Percentiles rank a stretch among this genome's conserved stretches.
These are phyloP conservation scores for Aspergillus carlsbadensis DNA, from an alignment of 495 filamentous ascomycete species.

Conservation along the genomic window DNA sequence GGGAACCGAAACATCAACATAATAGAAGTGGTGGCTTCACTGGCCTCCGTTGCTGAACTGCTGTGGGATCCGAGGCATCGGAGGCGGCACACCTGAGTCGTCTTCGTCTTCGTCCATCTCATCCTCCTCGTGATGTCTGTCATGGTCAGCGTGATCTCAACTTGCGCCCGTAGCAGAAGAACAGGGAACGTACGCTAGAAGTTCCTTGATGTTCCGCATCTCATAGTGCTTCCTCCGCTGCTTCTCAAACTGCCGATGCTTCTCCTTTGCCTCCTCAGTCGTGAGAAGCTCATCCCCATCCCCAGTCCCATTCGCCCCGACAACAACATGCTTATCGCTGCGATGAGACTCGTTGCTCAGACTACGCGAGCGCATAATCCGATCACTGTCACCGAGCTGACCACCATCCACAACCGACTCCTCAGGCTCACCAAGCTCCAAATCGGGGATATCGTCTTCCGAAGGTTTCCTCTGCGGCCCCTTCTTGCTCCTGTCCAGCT, in stretches of 20 bases:
- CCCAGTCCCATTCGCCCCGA: constrained; percentile 64
- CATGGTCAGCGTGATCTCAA: constrained; percentile 6
- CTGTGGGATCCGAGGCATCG: constrained; percentile 37
- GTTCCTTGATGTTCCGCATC: constrained; percentile 90
- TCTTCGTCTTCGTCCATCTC: constrained; percentile 54
- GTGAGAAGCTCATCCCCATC: constrained; percentile 59
- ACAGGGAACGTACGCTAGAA: constrained; percentile 65
- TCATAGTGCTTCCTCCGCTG: constrained; percentile 95
- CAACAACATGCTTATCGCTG: constrained; percentile 71
- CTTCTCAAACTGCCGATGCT: constrained; percentile 87
- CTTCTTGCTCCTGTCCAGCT: constrained; percentile 61
- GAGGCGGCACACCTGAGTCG: constrained; percentile 24
- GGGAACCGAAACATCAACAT: not conserved
- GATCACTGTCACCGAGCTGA: constrained; percentile 21
- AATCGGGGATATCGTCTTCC: constrained; percentile 83
- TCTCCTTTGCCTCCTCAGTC: constrained; percentile 76
- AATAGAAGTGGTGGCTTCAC: not conserved
- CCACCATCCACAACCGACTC: constrained; percentile 45
- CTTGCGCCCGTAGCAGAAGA: not conserved
- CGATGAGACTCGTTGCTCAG: constrained; percentile 50
- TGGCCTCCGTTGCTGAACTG: constrained; percentile 24
- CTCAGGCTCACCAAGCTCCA: constrained; percentile 94
- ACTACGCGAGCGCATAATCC: constrained; percentile 50
- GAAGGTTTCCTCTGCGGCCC: constrained; percentile 32
- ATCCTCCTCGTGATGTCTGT: constrained; percentile 50